Evolutionary conservation across 805 yeast genomes (phyloP).

Genomic region (Candida pseudofarinosa): DNA sequence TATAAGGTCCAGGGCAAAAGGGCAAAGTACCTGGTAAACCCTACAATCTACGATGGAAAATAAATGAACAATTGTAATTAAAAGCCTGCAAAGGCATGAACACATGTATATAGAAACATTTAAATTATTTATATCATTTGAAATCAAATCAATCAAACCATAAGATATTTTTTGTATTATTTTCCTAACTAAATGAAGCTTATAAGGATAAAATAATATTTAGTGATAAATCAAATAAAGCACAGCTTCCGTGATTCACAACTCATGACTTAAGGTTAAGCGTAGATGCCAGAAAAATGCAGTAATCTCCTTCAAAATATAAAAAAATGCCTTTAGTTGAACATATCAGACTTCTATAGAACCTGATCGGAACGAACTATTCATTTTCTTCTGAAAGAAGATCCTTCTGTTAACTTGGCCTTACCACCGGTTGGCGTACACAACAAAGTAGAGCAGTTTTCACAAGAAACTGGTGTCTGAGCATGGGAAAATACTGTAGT

Average conservation of each 20-base stretch:
- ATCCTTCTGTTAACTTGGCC: slow-evolving; percentile 41
- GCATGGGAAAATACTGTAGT: slow-evolving; percentile 41
- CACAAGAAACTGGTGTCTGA: slow-evolving; percentile 41
- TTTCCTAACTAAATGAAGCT: background rate
- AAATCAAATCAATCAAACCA: background rate
- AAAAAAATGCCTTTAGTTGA: background rate
- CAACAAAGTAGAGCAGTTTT: slow-evolving; percentile 37
- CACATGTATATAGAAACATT: background rate
- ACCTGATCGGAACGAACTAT: background rate
- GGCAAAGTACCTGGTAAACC: slow-evolving; percentile 17
- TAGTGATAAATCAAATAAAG: background rate
- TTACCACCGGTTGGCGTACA: slow-evolving; percentile 42
- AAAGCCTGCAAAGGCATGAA: slow-evolving; percentile 7
- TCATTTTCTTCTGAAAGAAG: slow-evolving; percentile 40
- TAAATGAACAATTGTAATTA: slow-evolving; percentile 4
- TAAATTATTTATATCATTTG: background rate
- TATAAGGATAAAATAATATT: background rate
- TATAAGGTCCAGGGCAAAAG: slow-evolving; percentile 29
- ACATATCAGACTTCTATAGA: background rate
- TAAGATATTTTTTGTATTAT: background rate
- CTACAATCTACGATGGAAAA: slow-evolving; percentile 15
- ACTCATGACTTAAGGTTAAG: background rate
- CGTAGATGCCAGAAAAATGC: background rate
- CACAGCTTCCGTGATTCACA: background rate
- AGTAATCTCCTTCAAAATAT: background rate